Base-by-base conservation (phyloP, 768 basidiomycete genomes). In the Boletus reticuloceps region DNA sequence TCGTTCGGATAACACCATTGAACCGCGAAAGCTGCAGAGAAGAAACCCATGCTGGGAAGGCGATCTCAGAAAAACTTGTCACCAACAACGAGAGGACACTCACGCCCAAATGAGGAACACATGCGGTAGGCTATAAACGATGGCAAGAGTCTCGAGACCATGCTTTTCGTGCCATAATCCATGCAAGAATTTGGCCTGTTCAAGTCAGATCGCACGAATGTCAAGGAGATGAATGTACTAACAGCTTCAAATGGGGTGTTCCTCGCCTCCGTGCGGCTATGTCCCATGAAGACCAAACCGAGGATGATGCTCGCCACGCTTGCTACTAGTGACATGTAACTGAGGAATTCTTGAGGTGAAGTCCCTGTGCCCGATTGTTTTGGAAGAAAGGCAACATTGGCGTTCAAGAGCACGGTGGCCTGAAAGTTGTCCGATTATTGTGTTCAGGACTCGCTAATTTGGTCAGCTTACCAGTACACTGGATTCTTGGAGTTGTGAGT, bases 61-160 rank as follows among this genome's bases (percentile, higher is more conserved):
- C 2, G 16, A 14, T 20, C 10, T 65, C 14, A 39, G 10, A 11
- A 19, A 45, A 6, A 49, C 7, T 6, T 16, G 16, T 42, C 20
- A 6, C 19, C 7, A 10, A 32, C 14, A n/a, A 32, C 3, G 36
- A 31, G 27, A 31, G 31, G 22, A 29, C 13, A 75, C 82, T 69
- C 61, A 83, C 83, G 76, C 77, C 82, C 82, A 85, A 72, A 85
- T 77, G 40, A 85, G 70, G 20, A 84, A 67, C 1, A 80, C 79
- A 50, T 81, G 80, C 0, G 83, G 83, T 8, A 85, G 58, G 54
- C 79, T 79, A 55, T 82, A 82, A 51, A 82, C 59, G 16, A 84
- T 70, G 16, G 81, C 80, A 5, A 83, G 72, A 1, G 64, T 76
- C 61, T 84, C 81, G 2, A 82, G 66, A 1, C 83, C 79, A 36